A percentile compares a stretch with the other conserved stretches of the same genome.
Evolutionary conservation across 23 red algal genomes (phyloP).

Genomic region (Agarophyton chilense): DNA sequence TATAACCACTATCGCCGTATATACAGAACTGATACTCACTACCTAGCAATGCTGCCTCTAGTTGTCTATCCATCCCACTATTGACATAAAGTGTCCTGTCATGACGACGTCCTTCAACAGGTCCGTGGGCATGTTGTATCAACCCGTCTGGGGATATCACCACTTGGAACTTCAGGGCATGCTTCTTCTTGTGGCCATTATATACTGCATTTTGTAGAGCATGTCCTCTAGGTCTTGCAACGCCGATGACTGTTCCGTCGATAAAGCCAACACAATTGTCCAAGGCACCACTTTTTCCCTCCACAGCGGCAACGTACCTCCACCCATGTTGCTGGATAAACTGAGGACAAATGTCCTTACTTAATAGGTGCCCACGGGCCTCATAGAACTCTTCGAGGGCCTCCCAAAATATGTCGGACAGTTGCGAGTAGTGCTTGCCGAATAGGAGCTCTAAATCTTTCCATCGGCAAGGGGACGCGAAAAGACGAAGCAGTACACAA

Average conservation of each 20-base stretch:
- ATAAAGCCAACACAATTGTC: constrained; percentile 2
- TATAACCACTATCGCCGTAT: no score
- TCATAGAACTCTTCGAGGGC: background rate
- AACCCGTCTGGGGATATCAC: background rate
- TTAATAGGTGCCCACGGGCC: background rate
- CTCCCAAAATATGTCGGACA: constrained; percentile 47
- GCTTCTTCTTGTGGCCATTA: constrained; percentile 11
- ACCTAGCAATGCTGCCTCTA: no score
- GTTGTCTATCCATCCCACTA: constrained; percentile 1
- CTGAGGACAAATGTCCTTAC: background rate
- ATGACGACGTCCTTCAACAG: constrained; percentile 7
- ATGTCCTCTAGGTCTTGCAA: background rate
- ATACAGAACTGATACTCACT: no score
- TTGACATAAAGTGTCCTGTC: background rate
- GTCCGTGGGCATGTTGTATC: background rate
- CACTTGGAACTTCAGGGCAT: background rate
- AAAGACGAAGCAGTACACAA: background rate
- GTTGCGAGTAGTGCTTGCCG: background rate
- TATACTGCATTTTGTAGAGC: background rate
- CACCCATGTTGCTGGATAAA: no score
- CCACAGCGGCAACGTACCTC: background rate
- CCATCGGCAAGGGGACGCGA: constrained; percentile 19
- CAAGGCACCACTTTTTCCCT: background rate
- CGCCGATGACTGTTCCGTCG: background rate
- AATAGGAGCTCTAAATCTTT: constrained; percentile 23